Evolutionary conservation across 2,329 filamentous ascomycete genomes (phyloP), one percentile per base, ranked within the genome.

Genomic region (Phyllosticta ampelicida): DNA sequence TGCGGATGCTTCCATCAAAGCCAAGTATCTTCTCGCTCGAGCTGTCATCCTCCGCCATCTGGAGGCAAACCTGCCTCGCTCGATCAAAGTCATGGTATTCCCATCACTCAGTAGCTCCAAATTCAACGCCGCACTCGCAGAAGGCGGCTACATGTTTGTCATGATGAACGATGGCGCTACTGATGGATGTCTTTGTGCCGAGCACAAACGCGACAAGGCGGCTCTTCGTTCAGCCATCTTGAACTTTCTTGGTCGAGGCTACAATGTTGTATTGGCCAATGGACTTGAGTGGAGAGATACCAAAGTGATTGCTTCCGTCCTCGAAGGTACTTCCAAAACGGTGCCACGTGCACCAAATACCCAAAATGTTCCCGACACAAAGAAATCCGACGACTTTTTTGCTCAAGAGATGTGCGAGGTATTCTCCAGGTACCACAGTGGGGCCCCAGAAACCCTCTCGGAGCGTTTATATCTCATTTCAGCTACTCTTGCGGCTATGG

Each of bases 91-190:
- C 49, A 72, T 75, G 53, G 65, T 73, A 1, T 83, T 83, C 63
- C 62, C 74, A 5, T 78, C 77, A 0, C 65, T 80, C 13, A 68
- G 75, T 11, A 77, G 78, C 48, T 54, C 68, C 0, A 72, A 72
- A 0, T 90, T 88, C 63, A 61, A 68, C 5, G 64, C 75, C 1
- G 87, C 88, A 64, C 71, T 87, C 1, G 62, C 72, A 2, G 65
- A 67, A 1, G 76, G 78, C 21, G 78, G 81, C 0, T 73, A 84
- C 3, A 84, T 87, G 65, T 88, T 90, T 63, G 71, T 89, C 55
- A 80, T 90, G 74, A 82, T 80, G 55, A 84, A 87, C 62, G 84
- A 89, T 66, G 86, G 84, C 51, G 74, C 75, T n/a, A 50, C 36
- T 11, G 20, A 54, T n/a, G 9, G 10, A 13, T 58, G 56, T 51